Percentiles rank a stretch among this genome's conserved stretches.
These are phyloP conservation scores for Cercophora sp. DNA, from an alignment of 495 filamentous ascomycete genomes.

Conservation along the genomic window DNA sequence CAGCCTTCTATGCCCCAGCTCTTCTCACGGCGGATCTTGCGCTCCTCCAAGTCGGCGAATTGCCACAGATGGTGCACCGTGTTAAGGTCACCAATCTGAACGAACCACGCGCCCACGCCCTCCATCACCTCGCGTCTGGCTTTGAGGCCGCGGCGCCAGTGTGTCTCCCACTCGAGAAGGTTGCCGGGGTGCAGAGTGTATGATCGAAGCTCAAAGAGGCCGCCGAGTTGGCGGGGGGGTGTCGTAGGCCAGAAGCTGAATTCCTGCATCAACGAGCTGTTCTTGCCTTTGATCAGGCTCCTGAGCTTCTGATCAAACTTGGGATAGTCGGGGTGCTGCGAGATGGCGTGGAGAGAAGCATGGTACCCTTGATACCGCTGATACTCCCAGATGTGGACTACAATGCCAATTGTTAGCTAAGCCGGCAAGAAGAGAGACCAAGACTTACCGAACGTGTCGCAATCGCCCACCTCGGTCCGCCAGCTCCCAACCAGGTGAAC, in stretches of 20 bases:
- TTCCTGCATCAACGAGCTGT: constrained; percentile 94
- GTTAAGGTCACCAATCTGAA: constrained; percentile 95
- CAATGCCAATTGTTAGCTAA: neutral
- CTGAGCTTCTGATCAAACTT: constrained; percentile 80
- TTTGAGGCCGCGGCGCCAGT: constrained; percentile 90
- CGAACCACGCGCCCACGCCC: constrained; percentile 97
- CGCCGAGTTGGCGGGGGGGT: constrained; percentile 81
- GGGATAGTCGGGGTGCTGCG: constrained; percentile 71
- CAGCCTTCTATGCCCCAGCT: constrained; percentile 95
- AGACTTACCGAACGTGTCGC: constrained; percentile 86
- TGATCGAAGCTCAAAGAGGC: constrained; percentile 92
- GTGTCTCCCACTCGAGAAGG: constrained; percentile 95
- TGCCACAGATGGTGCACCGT: constrained; percentile 99
- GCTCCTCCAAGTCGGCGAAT: constrained; percentile 92
- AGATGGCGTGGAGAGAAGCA: constrained; percentile 79
- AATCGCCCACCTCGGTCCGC: constrained; percentile 97
- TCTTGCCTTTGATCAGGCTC: constrained; percentile 73
- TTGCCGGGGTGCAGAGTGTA: constrained; percentile 96
- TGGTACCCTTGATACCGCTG: constrained; percentile 96
- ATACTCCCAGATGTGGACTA: constrained; percentile 99
- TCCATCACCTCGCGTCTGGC: constrained; percentile 96
- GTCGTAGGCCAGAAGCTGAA: constrained; percentile 99
- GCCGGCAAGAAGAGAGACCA: neutral
- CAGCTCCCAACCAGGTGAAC: constrained; percentile 97
- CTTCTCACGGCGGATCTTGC: constrained; percentile 85